Conservation (phyloP, 306 rosid genomes). For the Prosopis cineraria region DNA sequence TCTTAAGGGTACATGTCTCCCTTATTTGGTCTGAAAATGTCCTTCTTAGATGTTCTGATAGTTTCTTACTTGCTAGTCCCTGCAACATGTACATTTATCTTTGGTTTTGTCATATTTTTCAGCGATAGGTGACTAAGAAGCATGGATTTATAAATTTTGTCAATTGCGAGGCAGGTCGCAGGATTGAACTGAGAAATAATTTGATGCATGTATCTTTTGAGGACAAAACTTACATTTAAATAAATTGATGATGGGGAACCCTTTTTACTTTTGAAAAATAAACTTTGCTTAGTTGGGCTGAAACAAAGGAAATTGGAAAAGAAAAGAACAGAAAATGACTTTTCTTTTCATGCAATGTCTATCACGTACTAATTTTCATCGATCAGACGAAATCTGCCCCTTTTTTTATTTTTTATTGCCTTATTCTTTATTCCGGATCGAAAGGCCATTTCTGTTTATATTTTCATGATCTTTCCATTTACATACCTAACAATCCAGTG, state of each 20-base stretch:
- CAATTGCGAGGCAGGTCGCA: background rate
- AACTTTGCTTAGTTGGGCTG: background rate
- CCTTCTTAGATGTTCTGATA: background rate
- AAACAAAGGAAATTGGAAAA: background rate
- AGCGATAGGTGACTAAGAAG: background rate
- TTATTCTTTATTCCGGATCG: no score
- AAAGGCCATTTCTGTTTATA: no score
- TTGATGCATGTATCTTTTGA: background rate
- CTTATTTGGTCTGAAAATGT: background rate
- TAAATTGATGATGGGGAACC: background rate
- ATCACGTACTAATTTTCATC: no score
- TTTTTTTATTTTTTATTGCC: no score
- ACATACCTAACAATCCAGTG: no score
- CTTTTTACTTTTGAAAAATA: slow-evolving; percentile 10
- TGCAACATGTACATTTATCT: background rate
- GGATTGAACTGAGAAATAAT: background rate
- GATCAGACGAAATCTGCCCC: no score
- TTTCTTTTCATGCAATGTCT: no score
- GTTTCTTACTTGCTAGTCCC: background rate
- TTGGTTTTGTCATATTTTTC: background rate
- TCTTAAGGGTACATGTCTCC: background rate
- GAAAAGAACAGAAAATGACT: no score
- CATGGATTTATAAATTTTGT: background rate
- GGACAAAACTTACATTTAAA: background rate
- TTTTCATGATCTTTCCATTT: no score